Evolutionary conservation across 768 basidiomycete genomes (phyloP).

Genomic region (Leccinum rimulosum): DNA sequence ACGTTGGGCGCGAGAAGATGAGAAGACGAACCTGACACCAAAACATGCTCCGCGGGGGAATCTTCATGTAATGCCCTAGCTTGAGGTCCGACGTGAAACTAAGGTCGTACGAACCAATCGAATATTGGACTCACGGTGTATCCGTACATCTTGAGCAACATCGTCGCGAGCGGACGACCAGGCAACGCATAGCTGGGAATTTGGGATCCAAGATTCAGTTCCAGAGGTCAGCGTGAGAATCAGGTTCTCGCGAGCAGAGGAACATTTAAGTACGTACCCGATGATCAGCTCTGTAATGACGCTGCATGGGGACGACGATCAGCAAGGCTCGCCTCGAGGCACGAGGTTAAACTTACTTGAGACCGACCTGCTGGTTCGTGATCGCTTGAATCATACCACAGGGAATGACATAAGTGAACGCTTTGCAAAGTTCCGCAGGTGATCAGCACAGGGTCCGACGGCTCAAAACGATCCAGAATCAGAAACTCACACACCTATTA

Average conservation of each 20-base stretch:
- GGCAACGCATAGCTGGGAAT: slow-evolving; percentile 58
- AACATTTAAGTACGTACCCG: slow-evolving; percentile 34
- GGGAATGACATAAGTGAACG: slow-evolving; percentile 47
- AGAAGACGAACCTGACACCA: slow-evolving; percentile 47
- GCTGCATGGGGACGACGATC: slow-evolving; percentile 20
- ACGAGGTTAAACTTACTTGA: slow-evolving; percentile 35
- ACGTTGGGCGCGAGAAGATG: neutral
- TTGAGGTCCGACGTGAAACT: slow-evolving; percentile 69
- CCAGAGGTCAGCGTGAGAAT: neutral
- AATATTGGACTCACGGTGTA: slow-evolving; percentile 46
- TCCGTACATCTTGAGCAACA: slow-evolving; percentile 85
- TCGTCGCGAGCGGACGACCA: slow-evolving; percentile 75
- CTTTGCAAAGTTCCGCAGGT: slow-evolving; percentile 13
- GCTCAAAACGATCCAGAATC: neutral
- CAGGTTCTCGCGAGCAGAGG: neutral
- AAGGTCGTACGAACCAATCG: neutral
- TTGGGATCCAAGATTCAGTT: neutral
- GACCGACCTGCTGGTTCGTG: slow-evolving; percentile 75
- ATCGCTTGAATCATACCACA: slow-evolving; percentile 65
- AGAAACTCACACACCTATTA: slow-evolving; percentile 37
- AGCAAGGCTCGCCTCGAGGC: neutral
- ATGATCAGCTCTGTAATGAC: slow-evolving; percentile 82
- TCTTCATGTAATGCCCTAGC: slow-evolving; percentile 63
- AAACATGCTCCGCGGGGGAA: slow-evolving; percentile 76
- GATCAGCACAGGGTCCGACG: neutral